Base-by-base conservation (phyloP, 2,329 filamentous ascomycete species). In the Bipolaris cookei region DNA sequence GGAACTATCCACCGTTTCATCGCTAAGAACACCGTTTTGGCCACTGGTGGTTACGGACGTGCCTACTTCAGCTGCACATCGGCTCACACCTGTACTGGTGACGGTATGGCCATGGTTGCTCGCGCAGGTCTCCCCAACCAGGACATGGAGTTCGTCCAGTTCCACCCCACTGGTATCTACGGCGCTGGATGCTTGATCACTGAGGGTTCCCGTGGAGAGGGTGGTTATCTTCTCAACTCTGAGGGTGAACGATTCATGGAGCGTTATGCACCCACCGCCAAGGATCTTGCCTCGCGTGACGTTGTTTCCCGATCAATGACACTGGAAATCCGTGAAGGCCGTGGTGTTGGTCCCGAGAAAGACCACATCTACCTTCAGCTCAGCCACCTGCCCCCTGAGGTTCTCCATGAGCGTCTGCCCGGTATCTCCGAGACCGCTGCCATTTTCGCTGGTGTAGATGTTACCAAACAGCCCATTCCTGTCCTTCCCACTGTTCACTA, bases 171-270 rank as follows among this genome's bases (percentile, higher is more conserved):
- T 67, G 94, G 94, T 87, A 98, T 99, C 81, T 99, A 99, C 79
- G 95, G 95, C 74, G 95, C 94, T 73, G 94, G 94, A 67, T 74
- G 94, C 81, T 83, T 99, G 85, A 99, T 99, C 76, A 98, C 95
- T 11, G 94, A 99, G 82, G 94, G 94, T 71, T 92, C 94, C 69
- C 92, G 95, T 85, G 95, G 95, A 83, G 95, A 98, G 85, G 94
- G 94, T 85, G 94, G 94, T 74, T 98, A 97, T 79, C 87, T 99
- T 49, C 86, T 98, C 67, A 99, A 99, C 87, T 92, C 91, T 5
- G 91, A 98, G 84, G 94, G 94, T 82, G 95, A 98, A 83, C 90
- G 94, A 73, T 99, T 99, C 83, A 99, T 99, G 94, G 94, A 98
- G 83, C 89, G 94, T 75, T 99, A 99, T 76, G 94, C 94, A 41